Base-by-base conservation (phyloP, 495 filamentous ascomycete species). In the Elaphomyces granulatus region DNA sequence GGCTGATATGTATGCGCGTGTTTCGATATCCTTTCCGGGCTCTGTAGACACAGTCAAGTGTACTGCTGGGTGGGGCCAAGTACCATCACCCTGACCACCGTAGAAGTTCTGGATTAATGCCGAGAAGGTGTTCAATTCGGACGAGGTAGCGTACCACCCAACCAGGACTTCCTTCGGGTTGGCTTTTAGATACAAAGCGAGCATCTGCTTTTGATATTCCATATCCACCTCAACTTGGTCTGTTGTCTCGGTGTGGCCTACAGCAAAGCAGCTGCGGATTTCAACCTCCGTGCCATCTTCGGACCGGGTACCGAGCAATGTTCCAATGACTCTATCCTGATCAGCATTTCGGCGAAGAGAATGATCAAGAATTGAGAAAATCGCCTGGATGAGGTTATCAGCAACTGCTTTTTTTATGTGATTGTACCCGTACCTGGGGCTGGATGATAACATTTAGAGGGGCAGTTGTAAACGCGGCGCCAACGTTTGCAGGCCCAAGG, bases 61-160 rank as follows among this genome's bases (percentile, higher is more conserved):
- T 9, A 98, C 82, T 37, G 90, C 87, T 7, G 90, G 90, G 66
- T 94, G 82, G 34, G 90, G 90, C 68, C 80, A 95, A 32, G 90
- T 98, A 45, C 90, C 90, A 31, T 94, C 92, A 44, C 88, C 88
- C 55, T 92, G 85, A 45, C 83, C 83, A 47, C 84, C 85, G 71
- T 96, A 98, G 71, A 98, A 98, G 68, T 98, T 98, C 66, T 98
- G 90, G 63, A 98, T 98, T 47, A 98, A 78, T 42, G 90, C 90
- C 51, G 77, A 83, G 74, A 96, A 98, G 49, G 82, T 93, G 74
- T 98, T 96, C 53, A 98, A 74, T 64, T 94, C 86, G 50, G 80
- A 74, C 50, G 80, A 83, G 15, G 92, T 98, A 45, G 92, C 93
- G 67, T 98, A 98, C 90, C 90, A 98, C 50, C 90, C 90, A 20